These are phyloP conservation scores for Apiospora kogelbergensis DNA, from an alignment of 2,329 filamentous ascomycete species.

Conservation along the genomic window DNA sequence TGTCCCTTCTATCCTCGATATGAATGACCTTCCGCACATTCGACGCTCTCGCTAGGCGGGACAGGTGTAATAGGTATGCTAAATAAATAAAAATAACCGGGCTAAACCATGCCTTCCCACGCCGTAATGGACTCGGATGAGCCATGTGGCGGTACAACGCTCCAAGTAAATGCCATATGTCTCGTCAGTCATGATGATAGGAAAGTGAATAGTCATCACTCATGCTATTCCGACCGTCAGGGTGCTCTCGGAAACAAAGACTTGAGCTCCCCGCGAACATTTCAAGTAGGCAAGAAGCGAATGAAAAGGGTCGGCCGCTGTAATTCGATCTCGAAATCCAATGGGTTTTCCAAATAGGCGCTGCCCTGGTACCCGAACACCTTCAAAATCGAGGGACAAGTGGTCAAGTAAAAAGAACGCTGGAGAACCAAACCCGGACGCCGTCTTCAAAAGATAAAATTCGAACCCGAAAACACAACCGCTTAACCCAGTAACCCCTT, in stretches of 20 bases:
- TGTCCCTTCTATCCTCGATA: not conserved
- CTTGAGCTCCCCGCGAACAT: not conserved
- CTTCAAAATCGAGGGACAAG: not conserved
- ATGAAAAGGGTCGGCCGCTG: not conserved
- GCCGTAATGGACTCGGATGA: not conserved
- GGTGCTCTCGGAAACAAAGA: not conserved
- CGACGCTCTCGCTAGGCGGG: not conserved
- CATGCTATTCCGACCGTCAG: not conserved
- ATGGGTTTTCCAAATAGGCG: not conserved
- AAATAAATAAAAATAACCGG: not conserved
- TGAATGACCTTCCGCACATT: not conserved
- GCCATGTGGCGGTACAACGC: not conserved
- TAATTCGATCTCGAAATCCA: not conserved
- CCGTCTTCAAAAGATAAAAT: not conserved
- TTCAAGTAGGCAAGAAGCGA: not conserved
- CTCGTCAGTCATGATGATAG: not conserved
- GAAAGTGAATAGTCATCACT: not conserved
- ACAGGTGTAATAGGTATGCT: not conserved
- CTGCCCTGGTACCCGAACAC: not conserved
- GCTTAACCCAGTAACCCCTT: not conserved
- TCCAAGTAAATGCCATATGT: constrained; percentile 1
- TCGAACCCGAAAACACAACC: not conserved
- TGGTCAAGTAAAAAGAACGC: not conserved
- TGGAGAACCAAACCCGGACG: not conserved
- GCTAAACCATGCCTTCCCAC: not conserved